phyloP scores from a whole-genome alignment of 179 eudicot species.

The Carnegiea gigantea region DNA sequence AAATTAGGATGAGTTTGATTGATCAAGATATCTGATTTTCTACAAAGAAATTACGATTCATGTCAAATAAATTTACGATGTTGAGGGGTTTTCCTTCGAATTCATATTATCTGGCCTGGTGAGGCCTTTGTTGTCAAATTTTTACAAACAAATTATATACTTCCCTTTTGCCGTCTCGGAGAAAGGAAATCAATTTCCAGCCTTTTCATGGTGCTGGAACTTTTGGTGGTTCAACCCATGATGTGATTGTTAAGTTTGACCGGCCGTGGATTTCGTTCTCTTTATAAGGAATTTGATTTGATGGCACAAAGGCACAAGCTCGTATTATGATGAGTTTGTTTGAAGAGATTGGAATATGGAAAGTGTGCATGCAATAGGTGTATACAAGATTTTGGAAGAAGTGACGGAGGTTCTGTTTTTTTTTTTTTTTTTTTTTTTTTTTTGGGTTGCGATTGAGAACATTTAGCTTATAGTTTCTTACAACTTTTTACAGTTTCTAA shows the following conservation, averaged over 20 bases:
- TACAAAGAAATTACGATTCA: slow-evolving; percentile 14
- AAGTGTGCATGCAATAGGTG: too few relatives aligned
- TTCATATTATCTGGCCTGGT: not conserved
- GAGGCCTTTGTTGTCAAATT: slow-evolving; percentile 4
- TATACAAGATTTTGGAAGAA: too few relatives aligned
- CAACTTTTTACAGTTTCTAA: too few relatives aligned
- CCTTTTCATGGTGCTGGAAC: slow-evolving; percentile 8
- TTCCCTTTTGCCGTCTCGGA: not conserved
- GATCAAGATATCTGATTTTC: slow-evolving; percentile 11
- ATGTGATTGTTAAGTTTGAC: not conserved
- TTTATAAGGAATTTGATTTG: too few relatives aligned
- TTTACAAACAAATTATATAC: slow-evolving; percentile 10
- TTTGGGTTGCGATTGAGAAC: too few relatives aligned
- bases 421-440: too few relatives aligned
- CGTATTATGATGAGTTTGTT: not conserved
- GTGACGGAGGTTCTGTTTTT: too few relatives aligned
- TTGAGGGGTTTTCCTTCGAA: not conserved
- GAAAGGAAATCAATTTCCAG: not conserved
- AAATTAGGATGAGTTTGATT: slow-evolving; percentile 28
- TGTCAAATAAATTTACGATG: slow-evolving; percentile 24
- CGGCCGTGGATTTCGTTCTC: not conserved
- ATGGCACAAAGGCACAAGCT: too few relatives aligned
- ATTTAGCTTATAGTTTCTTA: too few relatives aligned
- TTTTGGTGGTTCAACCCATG: not conserved
- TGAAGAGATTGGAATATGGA: too few relatives aligned